Percentiles rank a stretch among this genome's conserved stretches.
phyloP scores from a whole-genome alignment of 2,329 filamentous ascomycete genomes.

The Lithohypha guttulata region DNA sequence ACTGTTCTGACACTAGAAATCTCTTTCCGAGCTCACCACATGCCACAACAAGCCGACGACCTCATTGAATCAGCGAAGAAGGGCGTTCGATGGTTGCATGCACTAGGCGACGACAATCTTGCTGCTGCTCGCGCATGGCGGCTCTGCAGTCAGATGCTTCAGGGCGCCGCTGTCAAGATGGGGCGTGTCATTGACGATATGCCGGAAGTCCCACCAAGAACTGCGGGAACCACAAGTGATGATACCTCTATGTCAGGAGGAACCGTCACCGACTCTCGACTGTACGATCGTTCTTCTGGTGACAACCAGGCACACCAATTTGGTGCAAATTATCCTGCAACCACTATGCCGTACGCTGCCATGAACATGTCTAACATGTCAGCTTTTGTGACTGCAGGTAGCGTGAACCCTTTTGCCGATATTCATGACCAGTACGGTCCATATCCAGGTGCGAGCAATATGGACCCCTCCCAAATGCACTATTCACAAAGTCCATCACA shows the following conservation, averaged over 20 bases:
- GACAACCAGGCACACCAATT: neutral
- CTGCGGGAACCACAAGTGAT: neutral
- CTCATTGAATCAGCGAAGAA: conserved; percentile 32
- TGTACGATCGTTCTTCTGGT: neutral
- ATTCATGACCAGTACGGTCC: conserved; percentile 22
- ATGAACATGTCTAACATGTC: neutral
- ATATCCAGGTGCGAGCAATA: conserved; percentile 13
- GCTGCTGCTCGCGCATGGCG: conserved; percentile 33
- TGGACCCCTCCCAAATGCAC: conserved; percentile 8
- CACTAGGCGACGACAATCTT: conserved; percentile 29
- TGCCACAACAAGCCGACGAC: conserved; percentile 29
- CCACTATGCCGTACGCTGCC: neutral
- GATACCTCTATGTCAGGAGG: neutral
- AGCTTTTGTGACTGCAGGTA: neutral
- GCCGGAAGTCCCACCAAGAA: conserved; percentile 18
- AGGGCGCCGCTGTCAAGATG: conserved; percentile 26
- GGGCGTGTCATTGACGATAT: conserved; percentile 25
- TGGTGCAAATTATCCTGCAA: neutral
- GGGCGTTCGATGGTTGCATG: conserved; percentile 33
- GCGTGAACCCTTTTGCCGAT: conserved; percentile 18
- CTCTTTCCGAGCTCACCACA: conserved; percentile 34
- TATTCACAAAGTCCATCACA: neutral
- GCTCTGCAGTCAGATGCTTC: conserved; percentile 30
- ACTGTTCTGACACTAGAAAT: conserved; percentile 38
- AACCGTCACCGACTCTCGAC: neutral